These are phyloP conservation scores for Xylaria sp. DNA, from an alignment of 2,329 filamentous ascomycete species.

Conservation along the genomic window DNA sequence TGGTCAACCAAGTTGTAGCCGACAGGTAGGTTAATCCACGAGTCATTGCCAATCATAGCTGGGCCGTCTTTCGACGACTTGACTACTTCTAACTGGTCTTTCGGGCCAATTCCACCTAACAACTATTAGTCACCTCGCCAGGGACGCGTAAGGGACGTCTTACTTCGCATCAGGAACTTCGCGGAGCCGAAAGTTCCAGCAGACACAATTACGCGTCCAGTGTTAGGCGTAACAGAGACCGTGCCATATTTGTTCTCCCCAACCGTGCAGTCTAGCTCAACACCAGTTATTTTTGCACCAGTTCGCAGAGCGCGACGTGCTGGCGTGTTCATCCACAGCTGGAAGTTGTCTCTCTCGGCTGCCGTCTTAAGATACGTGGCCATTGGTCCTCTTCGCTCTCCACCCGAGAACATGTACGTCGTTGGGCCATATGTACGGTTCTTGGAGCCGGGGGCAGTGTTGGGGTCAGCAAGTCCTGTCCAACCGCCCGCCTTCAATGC, in stretches of 20 bases:
- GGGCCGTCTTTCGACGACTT: conserved; percentile 55
- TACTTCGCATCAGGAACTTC: conserved; percentile 70
- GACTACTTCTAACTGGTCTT: conserved; percentile 62
- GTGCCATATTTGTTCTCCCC: conserved; percentile 61
- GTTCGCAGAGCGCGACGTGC: conserved; percentile 69
- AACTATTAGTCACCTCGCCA: conserved; percentile 13
- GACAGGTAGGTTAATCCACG: conserved; percentile 65
- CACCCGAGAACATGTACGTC: conserved; percentile 69
- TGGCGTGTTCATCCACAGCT: conserved; percentile 68
- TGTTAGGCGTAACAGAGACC: conserved; percentile 62
- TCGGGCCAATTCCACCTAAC: conserved; percentile 65
- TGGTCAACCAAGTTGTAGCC: conserved; percentile 66
- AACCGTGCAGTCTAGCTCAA: conserved; percentile 65
- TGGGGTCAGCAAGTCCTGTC: conserved; percentile 63
- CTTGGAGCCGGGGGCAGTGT: conserved; percentile 64
- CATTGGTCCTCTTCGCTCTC: conserved; percentile 70
- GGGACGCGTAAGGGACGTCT: conserved; percentile 6
- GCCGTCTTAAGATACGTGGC: conserved; percentile 72
- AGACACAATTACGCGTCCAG: conserved; percentile 71
- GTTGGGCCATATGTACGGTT: conserved; percentile 67
- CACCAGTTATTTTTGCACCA: conserved; percentile 66
- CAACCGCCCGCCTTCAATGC: conserved; percentile 67
- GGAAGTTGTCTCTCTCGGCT: conserved; percentile 66
- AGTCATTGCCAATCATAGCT: conserved; percentile 54
- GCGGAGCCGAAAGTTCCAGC: conserved; percentile 72